Conservation (phyloP, 176 grass and related monocot genomes). For the Melocanna baccifera region DNA sequence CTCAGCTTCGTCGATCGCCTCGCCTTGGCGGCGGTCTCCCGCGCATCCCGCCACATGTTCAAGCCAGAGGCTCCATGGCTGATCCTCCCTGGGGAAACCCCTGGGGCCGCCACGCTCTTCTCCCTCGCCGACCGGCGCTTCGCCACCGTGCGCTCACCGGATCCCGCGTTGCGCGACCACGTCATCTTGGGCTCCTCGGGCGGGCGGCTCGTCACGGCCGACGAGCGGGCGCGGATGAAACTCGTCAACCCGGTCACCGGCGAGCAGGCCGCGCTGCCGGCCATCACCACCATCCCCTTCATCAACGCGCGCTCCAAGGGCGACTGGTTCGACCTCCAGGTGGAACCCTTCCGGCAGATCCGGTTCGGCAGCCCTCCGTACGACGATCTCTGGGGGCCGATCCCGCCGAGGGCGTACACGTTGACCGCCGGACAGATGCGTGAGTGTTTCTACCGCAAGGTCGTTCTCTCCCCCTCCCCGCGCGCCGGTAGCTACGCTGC, state of each 20-base stretch:
- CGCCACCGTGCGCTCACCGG: neutral
- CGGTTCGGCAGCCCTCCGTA: neutral
- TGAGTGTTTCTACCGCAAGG: neutral
- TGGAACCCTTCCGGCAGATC: neutral
- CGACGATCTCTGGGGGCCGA: no score
- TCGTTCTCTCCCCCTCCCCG: neutral
- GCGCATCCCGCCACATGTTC: no score
- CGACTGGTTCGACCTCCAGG: no score
- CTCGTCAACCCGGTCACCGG: constrained; percentile 1
- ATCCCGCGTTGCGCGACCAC: neutral
- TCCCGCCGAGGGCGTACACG: fast-evolving
- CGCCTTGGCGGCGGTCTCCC: no score
- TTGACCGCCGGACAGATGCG: neutral
- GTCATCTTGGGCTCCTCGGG: neutral
- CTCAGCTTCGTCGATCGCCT: no score
- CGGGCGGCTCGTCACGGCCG: constrained; percentile 3
- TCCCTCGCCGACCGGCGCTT: neutral
- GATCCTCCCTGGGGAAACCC: no score
- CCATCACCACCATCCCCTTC: neutral
- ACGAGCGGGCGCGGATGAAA: neutral
- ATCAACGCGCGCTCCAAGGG: neutral
- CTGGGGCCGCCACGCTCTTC: neutral
- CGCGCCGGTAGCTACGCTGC: neutral
- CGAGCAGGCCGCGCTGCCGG: neutral
- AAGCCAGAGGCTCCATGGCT: no score